These are phyloP conservation scores for Tilletia caries DNA, from an alignment of 1,284 basidiomycete species.

Conservation along the genomic window DNA sequence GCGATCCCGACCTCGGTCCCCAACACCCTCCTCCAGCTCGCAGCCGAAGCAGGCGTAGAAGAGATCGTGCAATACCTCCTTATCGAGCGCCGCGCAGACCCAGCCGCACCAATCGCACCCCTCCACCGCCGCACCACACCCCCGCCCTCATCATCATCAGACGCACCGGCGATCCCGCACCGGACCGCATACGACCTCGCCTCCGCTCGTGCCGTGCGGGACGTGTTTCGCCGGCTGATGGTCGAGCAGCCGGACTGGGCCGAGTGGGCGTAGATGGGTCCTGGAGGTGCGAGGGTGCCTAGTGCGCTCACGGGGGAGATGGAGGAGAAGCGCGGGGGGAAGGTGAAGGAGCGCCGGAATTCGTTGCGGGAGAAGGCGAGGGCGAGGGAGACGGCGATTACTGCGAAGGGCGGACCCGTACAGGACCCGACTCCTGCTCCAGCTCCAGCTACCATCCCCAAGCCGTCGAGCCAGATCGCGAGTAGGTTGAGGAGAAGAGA, in stretches of 20 bases:
- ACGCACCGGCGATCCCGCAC: conserved; percentile 46
- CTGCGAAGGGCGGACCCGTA: conserved; percentile 64
- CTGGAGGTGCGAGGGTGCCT: conserved; percentile 68
- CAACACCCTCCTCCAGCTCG: conserved; percentile 73
- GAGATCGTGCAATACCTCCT: conserved; percentile 74
- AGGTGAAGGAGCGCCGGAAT: conserved; percentile 76
- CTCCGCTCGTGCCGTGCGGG: conserved; percentile 67
- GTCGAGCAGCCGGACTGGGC: conserved; percentile 71
- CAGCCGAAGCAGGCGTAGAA: conserved; percentile 71
- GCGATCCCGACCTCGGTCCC: conserved; percentile 27
- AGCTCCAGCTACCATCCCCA: conserved; percentile 3
- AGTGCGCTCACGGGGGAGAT: conserved; percentile 77
- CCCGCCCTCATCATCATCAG: not conserved
- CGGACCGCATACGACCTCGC: conserved; percentile 84
- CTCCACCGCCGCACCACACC: not conserved
- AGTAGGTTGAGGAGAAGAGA: too few species aligned
- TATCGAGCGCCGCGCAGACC: conserved; percentile 75
- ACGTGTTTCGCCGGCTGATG: conserved; percentile 81
- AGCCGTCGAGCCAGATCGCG: conserved; percentile 12
- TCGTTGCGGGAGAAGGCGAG: conserved; percentile 75
- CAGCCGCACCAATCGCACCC: conserved; percentile 65
- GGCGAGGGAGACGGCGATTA: conserved; percentile 68
- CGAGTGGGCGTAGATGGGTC: conserved; percentile 71
- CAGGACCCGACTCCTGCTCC: not conserved
- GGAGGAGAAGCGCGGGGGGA: conserved; percentile 76